Conservation (phyloP, 768 basidiomycete species). For the Russula virescens region DNA sequence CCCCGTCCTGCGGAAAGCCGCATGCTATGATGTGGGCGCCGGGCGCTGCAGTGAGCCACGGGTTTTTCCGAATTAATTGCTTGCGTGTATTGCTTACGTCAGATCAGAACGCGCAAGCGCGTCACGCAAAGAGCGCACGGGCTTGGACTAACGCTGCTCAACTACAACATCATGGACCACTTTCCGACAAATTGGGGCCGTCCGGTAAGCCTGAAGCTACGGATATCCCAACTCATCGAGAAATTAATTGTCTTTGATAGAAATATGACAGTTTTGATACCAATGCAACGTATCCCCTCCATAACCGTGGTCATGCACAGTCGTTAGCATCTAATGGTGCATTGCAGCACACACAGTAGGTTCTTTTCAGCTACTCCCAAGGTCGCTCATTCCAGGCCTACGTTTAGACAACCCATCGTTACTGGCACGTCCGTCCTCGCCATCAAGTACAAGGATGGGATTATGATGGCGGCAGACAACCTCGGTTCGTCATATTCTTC, state of each 20-base stretch:
- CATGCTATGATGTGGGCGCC: too few relatives aligned
- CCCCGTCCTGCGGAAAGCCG: too few relatives aligned
- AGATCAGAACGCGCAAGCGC: constrained; percentile 19
- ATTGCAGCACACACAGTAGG: constrained; percentile 78
- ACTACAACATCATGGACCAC: constrained; percentile 57
- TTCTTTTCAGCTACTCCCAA: neutral
- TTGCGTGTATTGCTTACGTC: constrained; percentile 1
- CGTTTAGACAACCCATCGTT: constrained; percentile 81
- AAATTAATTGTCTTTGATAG: too few relatives aligned
- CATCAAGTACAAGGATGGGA: constrained; percentile 90
- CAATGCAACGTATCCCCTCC: constrained; percentile 72
- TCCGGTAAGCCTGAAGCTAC: constrained; percentile 14
- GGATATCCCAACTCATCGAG: too few relatives aligned
- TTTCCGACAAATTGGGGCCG: constrained; percentile 78
- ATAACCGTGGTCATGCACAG: constrained; percentile 48
- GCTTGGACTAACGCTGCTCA: neutral
- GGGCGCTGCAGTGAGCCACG: too few relatives aligned
- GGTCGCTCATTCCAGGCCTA: neutral
- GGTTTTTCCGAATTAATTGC: neutral
- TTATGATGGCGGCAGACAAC: constrained; percentile 98
- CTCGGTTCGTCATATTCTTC: constrained; percentile 54
- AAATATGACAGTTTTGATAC: constrained; percentile 70
- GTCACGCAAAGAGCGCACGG: neutral
- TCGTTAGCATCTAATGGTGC: constrained; percentile 45
- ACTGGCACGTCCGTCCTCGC: constrained; percentile 97